These are phyloP conservation scores for Lactuca sativa DNA, from an alignment of 129 eudicot genomes.

Conservation along the genomic window DNA sequence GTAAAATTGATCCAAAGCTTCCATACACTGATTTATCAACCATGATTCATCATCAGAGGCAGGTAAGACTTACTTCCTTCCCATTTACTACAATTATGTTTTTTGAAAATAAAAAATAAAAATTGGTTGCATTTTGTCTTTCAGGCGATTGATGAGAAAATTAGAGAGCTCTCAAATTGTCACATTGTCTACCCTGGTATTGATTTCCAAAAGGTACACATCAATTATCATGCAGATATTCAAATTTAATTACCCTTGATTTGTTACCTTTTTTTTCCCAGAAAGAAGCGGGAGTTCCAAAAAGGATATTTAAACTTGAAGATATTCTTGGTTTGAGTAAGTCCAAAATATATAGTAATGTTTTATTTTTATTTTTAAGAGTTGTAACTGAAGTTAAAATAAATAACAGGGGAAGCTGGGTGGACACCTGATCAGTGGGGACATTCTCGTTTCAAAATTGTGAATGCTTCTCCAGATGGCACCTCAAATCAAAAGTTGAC, in stretches of 20 bases:
- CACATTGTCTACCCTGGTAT: slow-evolving; percentile 80
- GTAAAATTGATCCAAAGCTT: slow-evolving; percentile 97
- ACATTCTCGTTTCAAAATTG: slow-evolving; percentile 68
- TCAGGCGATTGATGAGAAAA: slow-evolving; percentile 98
- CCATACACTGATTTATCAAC: slow-evolving; percentile 96
- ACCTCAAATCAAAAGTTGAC: slow-evolving; percentile 73
- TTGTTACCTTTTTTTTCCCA: slow-evolving; percentile 22
- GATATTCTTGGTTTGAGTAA: slow-evolving; percentile 92
- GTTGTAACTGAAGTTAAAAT: slow-evolving; percentile 8
- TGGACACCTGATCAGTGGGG: slow-evolving; percentile 98
- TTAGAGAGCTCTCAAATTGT: slow-evolving; percentile 89
- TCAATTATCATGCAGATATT: neutral
- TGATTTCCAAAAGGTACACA: slow-evolving; percentile 79
- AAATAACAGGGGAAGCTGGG: slow-evolving; percentile 82
- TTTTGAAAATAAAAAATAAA: too few species aligned
- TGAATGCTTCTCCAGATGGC: slow-evolving; percentile 61
- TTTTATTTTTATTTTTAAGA: neutral
- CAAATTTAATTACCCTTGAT: too few species aligned
- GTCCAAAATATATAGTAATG: slow-evolving; percentile 20
- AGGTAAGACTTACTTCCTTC: slow-evolving; percentile 44
- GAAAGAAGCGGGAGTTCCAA: slow-evolving; percentile 92
- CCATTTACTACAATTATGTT: slow-evolving; percentile 9
- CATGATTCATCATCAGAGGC: slow-evolving; percentile 94
- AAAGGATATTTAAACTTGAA: slow-evolving; percentile 72
- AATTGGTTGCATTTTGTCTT: slow-evolving; percentile 16